phyloP scores from a whole-genome alignment of 2,329 filamentous ascomycete species.

The Arthrinium phaeospermum region DNA sequence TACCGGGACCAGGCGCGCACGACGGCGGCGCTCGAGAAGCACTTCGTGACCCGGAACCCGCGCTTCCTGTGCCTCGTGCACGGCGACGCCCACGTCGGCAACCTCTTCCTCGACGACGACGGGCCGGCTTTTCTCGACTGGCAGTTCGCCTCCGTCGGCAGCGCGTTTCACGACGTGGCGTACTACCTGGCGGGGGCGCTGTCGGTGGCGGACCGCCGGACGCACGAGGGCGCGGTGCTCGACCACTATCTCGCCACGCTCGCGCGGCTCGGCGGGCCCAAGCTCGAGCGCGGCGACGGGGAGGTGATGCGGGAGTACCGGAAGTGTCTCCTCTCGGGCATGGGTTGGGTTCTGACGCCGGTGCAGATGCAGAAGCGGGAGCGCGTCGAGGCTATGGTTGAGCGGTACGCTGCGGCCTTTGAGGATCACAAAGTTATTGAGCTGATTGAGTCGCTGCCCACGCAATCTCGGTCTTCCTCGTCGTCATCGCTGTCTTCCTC shows the following conservation, averaged over 20 bases:
- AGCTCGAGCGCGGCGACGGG: slow-evolving; percentile 37
- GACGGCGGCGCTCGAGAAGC: slow-evolving; percentile 42
- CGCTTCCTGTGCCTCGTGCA: slow-evolving; percentile 47
- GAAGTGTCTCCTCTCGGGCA: slow-evolving; percentile 39
- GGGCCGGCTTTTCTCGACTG: slow-evolving; percentile 48
- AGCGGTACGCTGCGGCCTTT: slow-evolving; percentile 42
- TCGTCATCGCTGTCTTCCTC: background rate
- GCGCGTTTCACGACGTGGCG: slow-evolving; percentile 49
- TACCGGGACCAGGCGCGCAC: slow-evolving; percentile 43
- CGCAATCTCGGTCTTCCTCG: background rate
- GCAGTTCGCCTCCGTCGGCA: slow-evolving; percentile 47
- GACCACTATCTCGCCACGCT: slow-evolving; percentile 43
- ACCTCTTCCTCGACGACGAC: slow-evolving; percentile 46
- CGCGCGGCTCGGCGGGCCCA: slow-evolving; percentile 39
- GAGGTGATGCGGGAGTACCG: slow-evolving; percentile 39
- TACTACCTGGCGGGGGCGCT: slow-evolving; percentile 48
- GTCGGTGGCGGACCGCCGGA: slow-evolving; percentile 45
- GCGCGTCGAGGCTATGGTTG: slow-evolving; percentile 39
- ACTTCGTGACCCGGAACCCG: slow-evolving; percentile 43
- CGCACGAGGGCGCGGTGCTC: slow-evolving; percentile 45
- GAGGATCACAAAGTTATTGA: slow-evolving; percentile 46
- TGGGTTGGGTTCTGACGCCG: slow-evolving; percentile 38
- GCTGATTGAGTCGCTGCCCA: slow-evolving; percentile 25
- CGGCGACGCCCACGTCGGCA: slow-evolving; percentile 50
- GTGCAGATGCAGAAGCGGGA: slow-evolving; percentile 43